A percentile compares a stretch with the other conserved stretches of the same genome.
These are phyloP conservation scores for Aquilaria yunnanensis DNA, from an alignment of 345 rosid genomes.

Conservation along the genomic window DNA sequence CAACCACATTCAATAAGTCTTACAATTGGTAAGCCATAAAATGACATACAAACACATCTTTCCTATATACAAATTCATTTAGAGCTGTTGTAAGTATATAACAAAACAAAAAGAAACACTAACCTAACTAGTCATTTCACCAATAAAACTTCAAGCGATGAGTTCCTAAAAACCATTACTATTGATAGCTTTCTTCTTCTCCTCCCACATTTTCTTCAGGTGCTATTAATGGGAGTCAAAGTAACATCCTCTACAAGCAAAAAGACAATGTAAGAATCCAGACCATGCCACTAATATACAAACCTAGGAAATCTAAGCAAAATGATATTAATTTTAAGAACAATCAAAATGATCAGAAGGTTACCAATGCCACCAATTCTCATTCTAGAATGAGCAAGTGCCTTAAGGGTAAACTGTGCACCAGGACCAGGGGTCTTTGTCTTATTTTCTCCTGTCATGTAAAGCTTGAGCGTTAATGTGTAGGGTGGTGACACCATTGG, in stretches of 20 bases:
- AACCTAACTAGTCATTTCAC: no score
- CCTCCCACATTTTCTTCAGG: conserved; percentile 81
- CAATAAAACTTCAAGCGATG: no score
- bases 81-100: no score
- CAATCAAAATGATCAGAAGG: background rate
- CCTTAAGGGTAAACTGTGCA: conserved; percentile 74
- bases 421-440: conserved; percentile 85
- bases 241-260: conserved; percentile 66
- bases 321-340: background rate
- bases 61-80: no score
- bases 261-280: background rate
- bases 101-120: no score
- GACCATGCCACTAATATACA: background rate
- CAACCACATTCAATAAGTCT: no score
- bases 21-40: no score
- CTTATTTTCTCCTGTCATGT: conserved; percentile 75
- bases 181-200: conserved; percentile 74
- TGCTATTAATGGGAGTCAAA: conserved; percentile 71
- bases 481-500: conserved; percentile 68
- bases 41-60: no score
- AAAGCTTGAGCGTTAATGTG: conserved; percentile 49
- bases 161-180: no score
- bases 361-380: conserved; percentile 75
- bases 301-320: no score
- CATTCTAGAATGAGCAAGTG: conserved; percentile 84